Base-by-base conservation (phyloP, 2,329 filamentous ascomycete species). In the Phoma sp. region DNA sequence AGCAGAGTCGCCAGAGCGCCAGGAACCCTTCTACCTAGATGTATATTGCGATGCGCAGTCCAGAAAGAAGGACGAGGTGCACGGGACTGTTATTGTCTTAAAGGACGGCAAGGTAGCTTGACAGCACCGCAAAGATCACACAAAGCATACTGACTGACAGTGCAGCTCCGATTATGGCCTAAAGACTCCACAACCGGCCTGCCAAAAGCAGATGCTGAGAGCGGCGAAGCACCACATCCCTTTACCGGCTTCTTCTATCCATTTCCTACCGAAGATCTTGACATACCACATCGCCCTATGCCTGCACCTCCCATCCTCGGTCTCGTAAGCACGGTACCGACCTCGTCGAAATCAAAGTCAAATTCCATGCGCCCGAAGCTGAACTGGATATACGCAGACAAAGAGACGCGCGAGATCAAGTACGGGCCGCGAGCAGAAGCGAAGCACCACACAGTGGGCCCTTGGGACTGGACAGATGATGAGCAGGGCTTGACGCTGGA, bases 401-500 rank as follows among this genome's bases (percentile, higher is more conserved):
- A 79, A 29, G 73, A 83, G 12, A 87, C 85, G 1, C 74, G 83
- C 37, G 83, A 87, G 67, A 56, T 88, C 30, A 84, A 82, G 60
- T 87, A 88, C 62, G 86, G 86, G 2, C 86, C 87, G 7, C 84
- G 90, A n/a, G 85, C 84, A 36, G 87, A 90, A 59, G 91, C 89
- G 30, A 79, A 87, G 42, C 84, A 81, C 25, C 89, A 96, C 73
- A 77, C 87, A 53, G 84, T 93, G 45, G 92, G 91, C 18, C 87
- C 89, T 2, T 96, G 90, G 88, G 88, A 91, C 65, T 96, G 91
- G 87, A 91, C 84, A 1, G 82, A 86, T 26, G 84, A 89, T 58
- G 78, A 80, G 40, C 63, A 70, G 38, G 72, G 78, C n/a, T 62
- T 87, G 21, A 83, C 76, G 20, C 74, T 86, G 12, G 80, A 85